Evolutionary conservation across 148 eudicot genomes (phyloP).

Genomic region (Vaccinium darrowii): DNA sequence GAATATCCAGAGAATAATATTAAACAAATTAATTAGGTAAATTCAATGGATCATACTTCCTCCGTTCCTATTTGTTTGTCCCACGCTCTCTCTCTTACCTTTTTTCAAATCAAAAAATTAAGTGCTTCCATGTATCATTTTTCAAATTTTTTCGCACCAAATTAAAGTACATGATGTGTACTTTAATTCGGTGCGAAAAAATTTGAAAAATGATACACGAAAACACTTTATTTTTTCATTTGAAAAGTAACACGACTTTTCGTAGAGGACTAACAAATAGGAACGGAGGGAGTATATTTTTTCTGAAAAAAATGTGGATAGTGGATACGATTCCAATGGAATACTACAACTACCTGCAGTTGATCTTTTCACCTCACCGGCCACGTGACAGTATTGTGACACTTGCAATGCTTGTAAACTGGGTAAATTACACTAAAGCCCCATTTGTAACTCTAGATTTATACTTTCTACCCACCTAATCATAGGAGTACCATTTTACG

Average conservation of each 20-base stretch:
- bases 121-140: too few relatives aligned
- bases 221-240: too few relatives aligned
- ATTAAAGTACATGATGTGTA: too few relatives aligned
- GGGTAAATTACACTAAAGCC: background rate
- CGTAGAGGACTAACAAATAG: too few relatives aligned
- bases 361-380: background rate
- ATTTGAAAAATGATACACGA: too few relatives aligned
- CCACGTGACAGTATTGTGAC: background rate
- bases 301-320: slow-evolving; percentile 16
- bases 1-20: slow-evolving; percentile 20
- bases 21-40: slow-evolving; percentile 9
- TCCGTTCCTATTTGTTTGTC: too few relatives aligned
- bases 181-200: too few relatives aligned
- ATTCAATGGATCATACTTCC: background rate
- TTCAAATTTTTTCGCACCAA: too few relatives aligned
- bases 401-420: background rate
- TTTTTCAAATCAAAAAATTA: too few relatives aligned
- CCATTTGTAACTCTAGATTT: background rate
- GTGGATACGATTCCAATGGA: slow-evolving; percentile 17
- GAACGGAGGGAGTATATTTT: too few relatives aligned
- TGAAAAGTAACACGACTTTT: too few relatives aligned
- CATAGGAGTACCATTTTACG: background rate
- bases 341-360: background rate
- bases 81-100: too few relatives aligned
- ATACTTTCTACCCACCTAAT: background rate